Conservation (phyloP, 2,329 filamentous ascomycete species). For the Aspergillus fumigatiaffinis region DNA sequence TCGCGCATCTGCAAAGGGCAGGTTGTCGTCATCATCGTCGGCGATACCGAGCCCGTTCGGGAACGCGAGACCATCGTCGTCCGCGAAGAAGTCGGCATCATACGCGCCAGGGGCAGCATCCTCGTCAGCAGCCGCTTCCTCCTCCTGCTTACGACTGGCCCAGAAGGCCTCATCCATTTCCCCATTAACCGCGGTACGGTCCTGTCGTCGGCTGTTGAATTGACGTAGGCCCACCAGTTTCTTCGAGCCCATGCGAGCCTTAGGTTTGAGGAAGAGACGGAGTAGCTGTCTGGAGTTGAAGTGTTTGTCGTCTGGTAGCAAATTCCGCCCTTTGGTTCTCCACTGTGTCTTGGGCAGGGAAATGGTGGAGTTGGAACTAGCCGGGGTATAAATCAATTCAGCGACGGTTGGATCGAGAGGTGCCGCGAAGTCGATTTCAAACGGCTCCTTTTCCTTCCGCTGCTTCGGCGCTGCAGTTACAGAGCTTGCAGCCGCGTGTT, state of each 20-base stretch:
- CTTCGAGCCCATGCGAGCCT: slow-evolving; percentile 72
- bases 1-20: slow-evolving; percentile 47
- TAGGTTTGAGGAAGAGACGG: slow-evolving; percentile 90
- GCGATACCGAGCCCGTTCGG: slow-evolving; percentile 43
- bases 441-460: slow-evolving; percentile 93
- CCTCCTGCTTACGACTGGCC: slow-evolving; percentile 62
- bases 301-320: slow-evolving; percentile 95
- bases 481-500: slow-evolving; percentile 55
- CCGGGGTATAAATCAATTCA: slow-evolving; percentile 76
- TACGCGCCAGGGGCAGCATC: slow-evolving; percentile 71
- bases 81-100: slow-evolving; percentile 90
- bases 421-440: slow-evolving; percentile 84
- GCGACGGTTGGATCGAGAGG: slow-evolving; percentile 68
- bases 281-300: slow-evolving; percentile 92
- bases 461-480: slow-evolving; percentile 48
- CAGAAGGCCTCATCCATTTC: slow-evolving; percentile 96
- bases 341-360: slow-evolving; percentile 89
- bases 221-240: slow-evolving; percentile 50
- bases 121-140: slow-evolving; percentile 49
- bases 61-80: slow-evolving; percentile 59
- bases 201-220: slow-evolving; percentile 35
- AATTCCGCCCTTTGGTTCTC: slow-evolving; percentile 88
- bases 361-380: slow-evolving; percentile 74
- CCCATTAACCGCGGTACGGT: slow-evolving; percentile 59
- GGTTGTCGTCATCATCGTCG: slow-evolving; percentile 46